Percentiles rank a stretch among this genome's conserved stretches.
These are phyloP conservation scores for Hypoxylon sp. DNA, from an alignment of 2,329 filamentous ascomycete genomes.

Conservation along the genomic window DNA sequence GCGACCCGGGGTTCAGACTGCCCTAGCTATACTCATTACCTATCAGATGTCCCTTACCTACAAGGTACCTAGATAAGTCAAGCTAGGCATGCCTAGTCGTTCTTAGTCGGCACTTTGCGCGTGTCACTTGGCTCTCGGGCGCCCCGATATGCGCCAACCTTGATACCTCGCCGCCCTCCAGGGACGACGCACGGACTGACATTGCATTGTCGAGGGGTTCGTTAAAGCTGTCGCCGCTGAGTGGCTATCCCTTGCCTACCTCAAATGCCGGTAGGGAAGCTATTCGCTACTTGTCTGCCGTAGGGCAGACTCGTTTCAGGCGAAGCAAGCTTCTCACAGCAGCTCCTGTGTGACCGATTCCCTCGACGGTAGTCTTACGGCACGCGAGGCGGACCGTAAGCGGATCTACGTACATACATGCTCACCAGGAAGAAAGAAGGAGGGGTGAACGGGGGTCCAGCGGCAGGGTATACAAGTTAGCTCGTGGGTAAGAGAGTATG, in stretches of 20 bases:
- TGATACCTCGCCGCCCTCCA: constrained; percentile 91
- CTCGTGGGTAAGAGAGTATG: too few species aligned
- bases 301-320: too few species aligned
- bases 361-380: too few species aligned
- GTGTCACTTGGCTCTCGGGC: neutral
- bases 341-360: too few species aligned
- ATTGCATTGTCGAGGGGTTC: constrained; percentile 86
- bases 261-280: too few species aligned
- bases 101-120: constrained; percentile 34
- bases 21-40: constrained; percentile 80
- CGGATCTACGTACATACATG: too few species aligned
- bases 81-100: constrained; percentile 73
- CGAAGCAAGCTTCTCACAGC: too few species aligned
- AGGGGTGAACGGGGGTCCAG: too few species aligned
- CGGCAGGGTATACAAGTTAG: too few species aligned
- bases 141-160: constrained; percentile 56
- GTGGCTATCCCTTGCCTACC: constrained; percentile 87
- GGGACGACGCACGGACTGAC: constrained; percentile 76
- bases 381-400: too few species aligned
- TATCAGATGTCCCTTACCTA: too few species aligned
- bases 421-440: too few species aligned
- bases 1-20: constrained; percentile 78
- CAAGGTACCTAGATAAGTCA: constrained; percentile 62
- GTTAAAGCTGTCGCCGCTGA: constrained; percentile 84
- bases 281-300: constrained; percentile 54